Conservation (phyloP, 2,329 filamentous ascomycete genomes). For the Tolypocladium nubicola region DNA sequence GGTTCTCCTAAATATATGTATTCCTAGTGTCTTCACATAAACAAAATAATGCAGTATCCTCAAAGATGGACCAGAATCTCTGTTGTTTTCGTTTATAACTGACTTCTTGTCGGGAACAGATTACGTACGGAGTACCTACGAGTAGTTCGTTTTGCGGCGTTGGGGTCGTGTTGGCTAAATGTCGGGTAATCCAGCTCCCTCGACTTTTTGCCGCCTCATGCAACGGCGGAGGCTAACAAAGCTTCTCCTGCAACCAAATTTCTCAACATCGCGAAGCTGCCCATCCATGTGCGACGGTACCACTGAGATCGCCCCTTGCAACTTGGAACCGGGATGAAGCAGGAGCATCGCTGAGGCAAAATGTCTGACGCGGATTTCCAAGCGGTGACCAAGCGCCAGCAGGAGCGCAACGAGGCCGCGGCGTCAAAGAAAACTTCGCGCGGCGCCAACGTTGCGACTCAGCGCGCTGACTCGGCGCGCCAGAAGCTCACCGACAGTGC, state of each 20-base stretch:
- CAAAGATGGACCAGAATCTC: background rate
- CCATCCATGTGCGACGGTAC: slow-evolving; percentile 26
- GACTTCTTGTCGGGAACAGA: background rate
- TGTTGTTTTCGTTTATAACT: background rate
- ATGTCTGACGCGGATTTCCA: slow-evolving; percentile 81
- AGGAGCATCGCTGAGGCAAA: slow-evolving; percentile 24
- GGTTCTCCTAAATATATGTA: background rate
- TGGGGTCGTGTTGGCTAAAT: slow-evolving; percentile 18
- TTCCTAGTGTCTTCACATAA: background rate
- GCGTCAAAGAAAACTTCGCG: slow-evolving; percentile 72
- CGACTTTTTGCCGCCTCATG: slow-evolving; percentile 21
- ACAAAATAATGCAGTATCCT: background rate
- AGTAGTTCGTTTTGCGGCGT: no score
- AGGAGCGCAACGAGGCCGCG: slow-evolving; percentile 78
- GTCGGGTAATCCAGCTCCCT: slow-evolving; percentile 10
- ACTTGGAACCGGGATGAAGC: slow-evolving; percentile 33
- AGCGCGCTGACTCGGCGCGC: slow-evolving; percentile 83
- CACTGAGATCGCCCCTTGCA: slow-evolving; percentile 21
- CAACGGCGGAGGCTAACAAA: slow-evolving; percentile 6
- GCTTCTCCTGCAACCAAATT: slow-evolving; percentile 7
- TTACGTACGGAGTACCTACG: no score
- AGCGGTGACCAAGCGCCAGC: slow-evolving; percentile 76
- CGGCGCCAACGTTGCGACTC: slow-evolving; percentile 66
- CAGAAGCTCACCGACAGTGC: slow-evolving; percentile 82
- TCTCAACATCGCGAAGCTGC: slow-evolving; percentile 10